A percentile compares a stretch with the other conserved stretches of the same genome.
Conservation (phyloP, 2,329 filamentous ascomycete species). For the Talaromyces sp. region DNA sequence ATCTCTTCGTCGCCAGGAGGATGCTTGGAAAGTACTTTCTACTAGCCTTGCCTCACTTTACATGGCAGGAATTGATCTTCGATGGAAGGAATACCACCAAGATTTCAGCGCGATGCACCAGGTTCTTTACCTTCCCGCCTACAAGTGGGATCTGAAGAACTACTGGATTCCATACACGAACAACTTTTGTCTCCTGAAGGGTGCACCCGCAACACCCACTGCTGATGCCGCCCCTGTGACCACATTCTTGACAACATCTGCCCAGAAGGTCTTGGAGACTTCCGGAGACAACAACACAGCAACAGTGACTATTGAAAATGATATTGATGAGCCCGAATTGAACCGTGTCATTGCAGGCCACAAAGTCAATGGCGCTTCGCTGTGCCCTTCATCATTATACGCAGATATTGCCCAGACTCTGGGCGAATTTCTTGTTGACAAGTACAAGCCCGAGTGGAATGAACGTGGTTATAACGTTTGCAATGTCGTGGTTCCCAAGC, state of each 20-base stretch:
- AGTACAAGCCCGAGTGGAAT: conserved; percentile 37
- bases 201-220: conserved; percentile 27
- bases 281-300: conserved; percentile 26
- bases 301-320: conserved; percentile 40
- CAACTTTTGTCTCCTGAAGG: conserved; percentile 39
- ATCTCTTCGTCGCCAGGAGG: conserved; percentile 46
- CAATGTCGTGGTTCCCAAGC: conserved; percentile 44
- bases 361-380: conserved; percentile 39
- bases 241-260: conserved; percentile 32
- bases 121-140: conserved; percentile 40
- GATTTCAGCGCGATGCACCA: conserved; percentile 38
- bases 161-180: conserved; percentile 43
- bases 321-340: conserved; percentile 37
- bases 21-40: conserved; percentile 47
- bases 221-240: conserved; percentile 21
- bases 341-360: conserved; percentile 41
- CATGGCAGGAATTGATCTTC: conserved; percentile 41
- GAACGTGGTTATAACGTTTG: conserved; percentile 37
- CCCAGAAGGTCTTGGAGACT: conserved; percentile 36
- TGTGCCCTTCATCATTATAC: conserved; percentile 42
- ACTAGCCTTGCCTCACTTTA: conserved; percentile 41
- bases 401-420: conserved; percentile 43
- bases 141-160: conserved; percentile 45
- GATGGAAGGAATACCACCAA: conserved; percentile 49
- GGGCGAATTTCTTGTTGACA: conserved; percentile 36